These are phyloP conservation scores for Pichia scutulata DNA, from an alignment of 805 yeast species.

Conservation along the genomic window DNA sequence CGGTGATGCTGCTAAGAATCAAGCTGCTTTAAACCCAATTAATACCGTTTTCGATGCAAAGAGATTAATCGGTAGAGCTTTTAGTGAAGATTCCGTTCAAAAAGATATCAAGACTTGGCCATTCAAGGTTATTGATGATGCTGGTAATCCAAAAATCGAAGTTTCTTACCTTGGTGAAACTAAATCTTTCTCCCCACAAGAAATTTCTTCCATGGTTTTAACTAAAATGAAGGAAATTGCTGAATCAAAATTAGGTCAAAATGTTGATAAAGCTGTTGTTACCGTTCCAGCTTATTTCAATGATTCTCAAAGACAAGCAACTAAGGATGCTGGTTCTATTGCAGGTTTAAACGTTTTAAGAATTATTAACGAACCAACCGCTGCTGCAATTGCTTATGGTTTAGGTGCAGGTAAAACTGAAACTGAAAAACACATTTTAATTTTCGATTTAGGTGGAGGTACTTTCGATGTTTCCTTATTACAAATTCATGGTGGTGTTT, in stretches of 20 bases:
- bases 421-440: slow-evolving; percentile 80
- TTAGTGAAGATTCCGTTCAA: slow-evolving; percentile 69
- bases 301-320: slow-evolving; percentile 76
- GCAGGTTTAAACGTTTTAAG: slow-evolving; percentile 72
- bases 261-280: slow-evolving; percentile 67
- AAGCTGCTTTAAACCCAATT: slow-evolving; percentile 71
- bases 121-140: slow-evolving; percentile 58
- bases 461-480: slow-evolving; percentile 94
- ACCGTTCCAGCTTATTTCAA: slow-evolving; percentile 78
- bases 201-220: slow-evolving; percentile 69
- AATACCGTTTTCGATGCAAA: slow-evolving; percentile 79
- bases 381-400: slow-evolving; percentile 99
- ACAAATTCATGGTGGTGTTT: slow-evolving; percentile 92
- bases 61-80: slow-evolving; percentile 77
- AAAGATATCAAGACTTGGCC: slow-evolving; percentile 91
- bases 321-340: slow-evolving; percentile 77
- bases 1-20: slow-evolving; percentile 81
- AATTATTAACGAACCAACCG: slow-evolving; percentile 80
- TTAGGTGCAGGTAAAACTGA: slow-evolving; percentile 81
- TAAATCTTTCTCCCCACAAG: slow-evolving; percentile 67
- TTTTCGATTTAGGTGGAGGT: slow-evolving; percentile 98
- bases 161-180: slow-evolving; percentile 64
- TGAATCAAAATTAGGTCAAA: slow-evolving; percentile 66
- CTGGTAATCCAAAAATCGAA: slow-evolving; percentile 61
- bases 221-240: slow-evolving; percentile 80